phyloP scores from a whole-genome alignment of 2,329 filamentous ascomycete genomes.

The Xylariaceae sp. region DNA sequence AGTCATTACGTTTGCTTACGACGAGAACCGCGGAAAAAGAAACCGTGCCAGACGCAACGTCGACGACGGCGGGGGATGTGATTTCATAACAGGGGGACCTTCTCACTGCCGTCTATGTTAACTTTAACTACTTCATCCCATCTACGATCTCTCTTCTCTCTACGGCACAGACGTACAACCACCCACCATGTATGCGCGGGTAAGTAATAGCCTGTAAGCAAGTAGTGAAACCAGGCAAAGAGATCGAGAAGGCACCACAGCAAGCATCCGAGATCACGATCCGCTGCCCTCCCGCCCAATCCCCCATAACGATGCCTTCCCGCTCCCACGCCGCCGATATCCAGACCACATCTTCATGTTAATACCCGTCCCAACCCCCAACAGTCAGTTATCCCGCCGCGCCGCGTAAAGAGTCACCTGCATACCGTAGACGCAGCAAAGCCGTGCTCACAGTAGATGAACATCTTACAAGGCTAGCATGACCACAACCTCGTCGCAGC shows the following conservation, averaged over 20 bases:
- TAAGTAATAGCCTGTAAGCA: neutral
- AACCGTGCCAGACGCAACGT: no score
- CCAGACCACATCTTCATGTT: neutral
- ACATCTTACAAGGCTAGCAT: neutral
- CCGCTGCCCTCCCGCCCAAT: slow-evolving; percentile 2
- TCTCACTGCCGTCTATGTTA: no score
- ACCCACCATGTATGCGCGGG: neutral
- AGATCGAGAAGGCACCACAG: slow-evolving; percentile 11
- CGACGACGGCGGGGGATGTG: no score
- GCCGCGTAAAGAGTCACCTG: neutral
- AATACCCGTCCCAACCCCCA: neutral
- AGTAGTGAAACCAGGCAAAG: neutral
- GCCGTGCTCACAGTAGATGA: neutral
- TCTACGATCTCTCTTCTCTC: neutral
- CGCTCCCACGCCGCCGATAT: neutral
- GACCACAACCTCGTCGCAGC: neutral
- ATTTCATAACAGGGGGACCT: no score
- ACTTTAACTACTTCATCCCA: neutral
- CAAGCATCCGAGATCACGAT: slow-evolving; percentile 20
- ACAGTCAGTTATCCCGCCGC: neutral
- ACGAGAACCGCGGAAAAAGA: no score
- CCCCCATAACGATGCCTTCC: neutral
- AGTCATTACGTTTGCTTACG: no score
- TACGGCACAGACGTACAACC: neutral
- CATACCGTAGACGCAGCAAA: neutral